Conservation (phyloP, 768 basidiomycete species). For the Lactarius hatsudake region DNA sequence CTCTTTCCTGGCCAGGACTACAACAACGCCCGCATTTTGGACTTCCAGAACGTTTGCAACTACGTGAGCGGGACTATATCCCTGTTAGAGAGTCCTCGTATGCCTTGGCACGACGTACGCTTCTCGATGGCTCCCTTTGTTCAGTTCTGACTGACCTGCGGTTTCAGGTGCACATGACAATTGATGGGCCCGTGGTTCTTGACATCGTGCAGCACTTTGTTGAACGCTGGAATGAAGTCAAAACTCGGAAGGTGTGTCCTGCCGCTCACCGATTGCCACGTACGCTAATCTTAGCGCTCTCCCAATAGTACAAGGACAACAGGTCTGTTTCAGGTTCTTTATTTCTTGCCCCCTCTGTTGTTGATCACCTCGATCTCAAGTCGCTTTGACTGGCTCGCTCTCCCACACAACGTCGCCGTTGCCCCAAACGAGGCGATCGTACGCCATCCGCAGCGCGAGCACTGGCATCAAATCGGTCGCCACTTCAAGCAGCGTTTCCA, state of each 20-base stretch:
- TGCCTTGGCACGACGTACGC: conserved; percentile 96
- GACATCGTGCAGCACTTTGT: conserved; percentile 93
- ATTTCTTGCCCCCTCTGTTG: neutral
- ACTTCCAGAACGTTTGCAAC: conserved; percentile 77
- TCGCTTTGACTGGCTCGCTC: conserved; percentile 64
- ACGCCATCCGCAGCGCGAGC: conserved; percentile 68
- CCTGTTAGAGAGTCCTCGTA: conserved; percentile 64
- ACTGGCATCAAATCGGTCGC: conserved; percentile 43
- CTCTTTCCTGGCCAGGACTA: conserved; percentile 94
- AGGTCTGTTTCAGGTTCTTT: conserved; percentile 38
- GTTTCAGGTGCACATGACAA: conserved; percentile 74
- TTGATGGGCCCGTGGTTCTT: conserved; percentile 76
- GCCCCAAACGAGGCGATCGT: conserved; percentile 67
- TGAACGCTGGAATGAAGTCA: conserved; percentile 90
- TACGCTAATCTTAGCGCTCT: neutral
- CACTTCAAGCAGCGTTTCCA: conserved; percentile 34
- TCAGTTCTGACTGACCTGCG: conserved; percentile 5
- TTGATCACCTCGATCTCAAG: conserved; percentile 33
- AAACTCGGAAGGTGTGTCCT: conserved; percentile 67
- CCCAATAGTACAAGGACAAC: conserved; percentile 38
- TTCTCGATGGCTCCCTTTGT: conserved; percentile 10
- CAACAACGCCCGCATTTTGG: conserved; percentile 84
- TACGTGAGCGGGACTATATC: conserved; percentile 70
- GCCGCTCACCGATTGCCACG: neutral
- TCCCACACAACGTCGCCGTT: conserved; percentile 65